Evolutionary conservation across 345 rosid genomes (phyloP), one percentile per base, ranked within the genome.

Genomic region (Pistacia vera): DNA sequence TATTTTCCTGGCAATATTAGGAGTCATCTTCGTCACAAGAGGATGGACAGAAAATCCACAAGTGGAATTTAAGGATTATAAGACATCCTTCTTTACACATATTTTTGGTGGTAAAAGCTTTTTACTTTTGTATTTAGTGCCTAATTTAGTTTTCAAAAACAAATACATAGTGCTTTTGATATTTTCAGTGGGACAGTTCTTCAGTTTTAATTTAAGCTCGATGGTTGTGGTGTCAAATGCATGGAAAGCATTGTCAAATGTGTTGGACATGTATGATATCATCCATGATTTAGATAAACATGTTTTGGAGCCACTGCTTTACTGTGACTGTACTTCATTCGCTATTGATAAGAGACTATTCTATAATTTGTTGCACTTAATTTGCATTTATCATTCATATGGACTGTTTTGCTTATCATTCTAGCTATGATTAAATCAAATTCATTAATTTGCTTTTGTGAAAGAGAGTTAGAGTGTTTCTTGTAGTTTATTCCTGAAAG

Each of bases 101-200:
- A 81, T 93, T 72, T 85, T 88, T 75, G 68, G 85, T 44, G 99
- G 99, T 92, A 85, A 85, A 84, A 59, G 55, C 74, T 83, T 60
- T 66, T 8, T 74, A 38, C 61, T 59, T 66, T 3, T 8, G 20
- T 60, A 8, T 35, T 3, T 35, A 38, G 46, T 44, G n/a, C 55
- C 54, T 67, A 11, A 38, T 74, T 52, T 35, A 20, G 55, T 56
- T 20, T 65, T 14, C 48, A 51, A 41, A 25, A 61, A 12, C 48
- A 28, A 71, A 71, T 22, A 65, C 44, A n/a, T 13, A 30, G 33
- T 59, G 57, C 33, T 30, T 22, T 22, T 41, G 11, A 49, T 20
- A 0, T 25, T 60, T 60, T 59, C 9, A 14, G 33, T 38, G 0
- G 33, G 49, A 36, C 12, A 20, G 49, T 75, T 75, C 59, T 35